Conservation (phyloP, 768 basidiomycete species). For the Megacollybia marginata region DNA sequence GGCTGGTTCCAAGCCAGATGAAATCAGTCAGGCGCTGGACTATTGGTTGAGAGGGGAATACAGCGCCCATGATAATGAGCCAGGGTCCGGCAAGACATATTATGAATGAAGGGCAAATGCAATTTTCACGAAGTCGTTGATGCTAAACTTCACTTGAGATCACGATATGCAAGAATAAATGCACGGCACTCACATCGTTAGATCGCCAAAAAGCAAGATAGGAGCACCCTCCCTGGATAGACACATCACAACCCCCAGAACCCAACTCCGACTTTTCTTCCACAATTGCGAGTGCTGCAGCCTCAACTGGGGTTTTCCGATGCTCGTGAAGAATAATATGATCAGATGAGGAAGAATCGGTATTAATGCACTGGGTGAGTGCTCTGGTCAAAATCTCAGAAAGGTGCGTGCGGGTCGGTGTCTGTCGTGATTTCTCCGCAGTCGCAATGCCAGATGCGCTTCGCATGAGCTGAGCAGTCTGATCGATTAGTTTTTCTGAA, state of each 20-base stretch:
- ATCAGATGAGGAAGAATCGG: not conserved
- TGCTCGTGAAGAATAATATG: not conserved
- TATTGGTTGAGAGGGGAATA: conserved; percentile 9
- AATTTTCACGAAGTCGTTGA: not conserved
- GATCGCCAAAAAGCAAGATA: not conserved
- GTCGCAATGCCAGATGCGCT: conserved; percentile 1
- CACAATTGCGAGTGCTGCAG: not conserved
- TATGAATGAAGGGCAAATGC: conserved; percentile 17
- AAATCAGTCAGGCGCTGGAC: conserved; percentile 19
- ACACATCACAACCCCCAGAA: not conserved
- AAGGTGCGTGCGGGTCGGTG: not conserved
- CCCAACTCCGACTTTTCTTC: not conserved
- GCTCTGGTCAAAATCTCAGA: not conserved
- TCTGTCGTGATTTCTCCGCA: not conserved
- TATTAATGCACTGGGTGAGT: not conserved
- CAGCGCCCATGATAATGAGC: conserved; percentile 16
- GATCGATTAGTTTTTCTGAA: not conserved
- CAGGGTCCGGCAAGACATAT: conserved; percentile 13
- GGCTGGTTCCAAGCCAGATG: not conserved
- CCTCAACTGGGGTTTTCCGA: not conserved
- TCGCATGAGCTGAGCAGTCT: not conserved
- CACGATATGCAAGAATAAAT: too few relatives aligned
- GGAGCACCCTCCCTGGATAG: not conserved
- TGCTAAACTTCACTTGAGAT: too few relatives aligned
- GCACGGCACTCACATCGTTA: too few relatives aligned